Conservation (phyloP, 257 asterid species). For the Nicotiana benthamiana region DNA sequence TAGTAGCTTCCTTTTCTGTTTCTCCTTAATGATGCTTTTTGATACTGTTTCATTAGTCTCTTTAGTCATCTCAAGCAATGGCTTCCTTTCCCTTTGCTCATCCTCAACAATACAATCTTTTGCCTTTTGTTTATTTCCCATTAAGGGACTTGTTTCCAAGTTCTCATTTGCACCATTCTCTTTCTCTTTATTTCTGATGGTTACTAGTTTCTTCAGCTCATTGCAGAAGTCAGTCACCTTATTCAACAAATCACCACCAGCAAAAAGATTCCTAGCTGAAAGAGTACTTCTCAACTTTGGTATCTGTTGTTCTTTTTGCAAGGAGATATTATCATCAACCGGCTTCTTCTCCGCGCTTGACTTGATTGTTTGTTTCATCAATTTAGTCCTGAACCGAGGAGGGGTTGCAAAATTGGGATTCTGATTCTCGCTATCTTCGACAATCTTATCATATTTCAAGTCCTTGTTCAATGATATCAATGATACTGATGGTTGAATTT, state of each 20-base stretch:
- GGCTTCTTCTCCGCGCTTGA: constrained; percentile 54
- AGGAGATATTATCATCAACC: constrained; percentile 15
- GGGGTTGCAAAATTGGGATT: constrained; percentile 67
- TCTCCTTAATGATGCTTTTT: constrained; percentile 39
- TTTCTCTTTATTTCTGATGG: constrained; percentile 41
- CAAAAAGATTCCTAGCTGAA: constrained; percentile 77
- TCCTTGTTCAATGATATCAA: constrained; percentile 39
- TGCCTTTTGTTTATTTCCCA: constrained; percentile 13
- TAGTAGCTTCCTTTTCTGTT: constrained; percentile 50
- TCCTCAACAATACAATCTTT: constrained; percentile 13
- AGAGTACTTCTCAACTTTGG: constrained; percentile 72
- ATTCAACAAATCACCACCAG: constrained; percentile 71
- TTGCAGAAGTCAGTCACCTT: constrained; percentile 85
- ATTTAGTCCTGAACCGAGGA: constrained; percentile 25
- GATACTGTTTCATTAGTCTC: constrained; percentile 38
- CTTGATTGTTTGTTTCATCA: constrained; percentile 45
- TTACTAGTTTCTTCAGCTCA: constrained; percentile 64
- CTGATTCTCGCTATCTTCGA: constrained; percentile 64
- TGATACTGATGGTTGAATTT: constrained; percentile 28
- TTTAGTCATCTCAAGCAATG: constrained; percentile 41
- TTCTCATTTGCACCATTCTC: constrained; percentile 27
- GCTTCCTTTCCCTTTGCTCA: constrained; percentile 60
- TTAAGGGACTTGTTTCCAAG: constrained; percentile 8
- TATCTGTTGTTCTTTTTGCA: constrained; percentile 27
- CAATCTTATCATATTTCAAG: constrained; percentile 18